phyloP scores from a whole-genome alignment of 2,329 filamentous ascomycete species.

The Teratosphaeria destructans region DNA sequence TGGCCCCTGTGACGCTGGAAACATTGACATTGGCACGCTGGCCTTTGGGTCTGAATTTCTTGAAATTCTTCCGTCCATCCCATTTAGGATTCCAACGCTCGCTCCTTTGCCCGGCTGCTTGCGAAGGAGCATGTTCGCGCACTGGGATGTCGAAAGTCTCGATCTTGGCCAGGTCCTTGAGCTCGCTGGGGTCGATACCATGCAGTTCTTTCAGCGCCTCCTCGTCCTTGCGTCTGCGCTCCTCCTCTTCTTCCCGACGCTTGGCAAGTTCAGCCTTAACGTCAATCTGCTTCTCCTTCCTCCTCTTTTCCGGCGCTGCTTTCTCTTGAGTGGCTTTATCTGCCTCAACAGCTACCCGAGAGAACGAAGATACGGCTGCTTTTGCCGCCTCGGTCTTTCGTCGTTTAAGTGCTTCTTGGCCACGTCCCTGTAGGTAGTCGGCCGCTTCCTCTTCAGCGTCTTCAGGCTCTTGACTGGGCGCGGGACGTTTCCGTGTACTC shows the following conservation, averaged over 20 bases:
- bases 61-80: slow-evolving; percentile 96
- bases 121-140: slow-evolving; percentile 20
- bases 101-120: slow-evolving; percentile 26
- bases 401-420: slow-evolving; percentile 68
- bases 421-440: slow-evolving; percentile 59
- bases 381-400: slow-evolving; percentile 52
- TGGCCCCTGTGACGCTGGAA: slow-evolving; percentile 25
- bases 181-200: slow-evolving; percentile 59
- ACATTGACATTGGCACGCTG: slow-evolving; percentile 8
- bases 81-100: slow-evolving; percentile 62
- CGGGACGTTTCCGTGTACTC: slow-evolving; percentile 17
- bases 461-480: slow-evolving; percentile 11
- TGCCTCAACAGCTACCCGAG: slow-evolving; percentile 8
- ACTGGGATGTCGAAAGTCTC: slow-evolving; percentile 61
- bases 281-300: slow-evolving; percentile 43
- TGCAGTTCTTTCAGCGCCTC: slow-evolving; percentile 47
- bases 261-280: slow-evolving; percentile 54
- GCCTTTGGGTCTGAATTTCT: slow-evolving; percentile 61
- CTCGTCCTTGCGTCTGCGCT: slow-evolving; percentile 52
- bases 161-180: slow-evolving; percentile 64
- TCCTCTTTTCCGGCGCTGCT: slow-evolving; percentile 14
- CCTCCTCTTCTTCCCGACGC: slow-evolving; percentile 40
- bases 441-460: slow-evolving; percentile 37
- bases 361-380: slow-evolving; percentile 23
- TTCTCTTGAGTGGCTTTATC: slow-evolving; percentile 4